These are phyloP conservation scores for Stephania cephalantha DNA, from an alignment of 164 flowering plant genomes.

Conservation along the genomic window DNA sequence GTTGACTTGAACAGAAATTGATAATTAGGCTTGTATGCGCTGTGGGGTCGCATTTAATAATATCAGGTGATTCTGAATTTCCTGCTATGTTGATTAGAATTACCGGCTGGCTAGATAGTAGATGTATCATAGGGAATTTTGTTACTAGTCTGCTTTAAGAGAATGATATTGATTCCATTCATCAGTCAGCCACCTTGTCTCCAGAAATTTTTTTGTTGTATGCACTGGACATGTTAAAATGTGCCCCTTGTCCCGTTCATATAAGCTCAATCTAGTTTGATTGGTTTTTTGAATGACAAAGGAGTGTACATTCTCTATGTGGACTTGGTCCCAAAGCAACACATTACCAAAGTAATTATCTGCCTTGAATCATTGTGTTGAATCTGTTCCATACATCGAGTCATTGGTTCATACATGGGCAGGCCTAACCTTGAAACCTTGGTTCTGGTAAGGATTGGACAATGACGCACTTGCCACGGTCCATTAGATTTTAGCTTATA, in stretches of 20 bases:
- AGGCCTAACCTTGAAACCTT: no score
- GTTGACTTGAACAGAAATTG: no score
- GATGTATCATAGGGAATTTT: no score
- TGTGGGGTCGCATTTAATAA: no score
- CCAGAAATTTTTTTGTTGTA: neutral
- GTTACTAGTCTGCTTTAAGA: no score
- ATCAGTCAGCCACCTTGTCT: neutral
- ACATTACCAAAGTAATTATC: neutral
- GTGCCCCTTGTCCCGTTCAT: neutral
- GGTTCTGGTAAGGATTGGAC: no score
- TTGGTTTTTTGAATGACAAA: neutral
- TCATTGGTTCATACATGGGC: no score
- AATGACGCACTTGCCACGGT: neutral
- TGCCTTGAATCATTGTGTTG: neutral
- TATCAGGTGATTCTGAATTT: no score
- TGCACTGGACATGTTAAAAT: neutral
- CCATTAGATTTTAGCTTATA: neutral
- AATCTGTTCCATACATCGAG: neutral
- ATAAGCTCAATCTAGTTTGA: neutral
- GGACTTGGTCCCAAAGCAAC: neutral
- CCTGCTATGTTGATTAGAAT: no score
- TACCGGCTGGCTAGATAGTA: no score
- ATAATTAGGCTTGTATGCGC: no score
- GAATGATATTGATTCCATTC: no score
- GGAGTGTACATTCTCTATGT: neutral